A percentile compares a stretch with the other conserved stretches of the same genome.
These are phyloP conservation scores for Aspergillus mulundensis DNA, from an alignment of 495 filamentous ascomycete genomes.

Conservation along the genomic window DNA sequence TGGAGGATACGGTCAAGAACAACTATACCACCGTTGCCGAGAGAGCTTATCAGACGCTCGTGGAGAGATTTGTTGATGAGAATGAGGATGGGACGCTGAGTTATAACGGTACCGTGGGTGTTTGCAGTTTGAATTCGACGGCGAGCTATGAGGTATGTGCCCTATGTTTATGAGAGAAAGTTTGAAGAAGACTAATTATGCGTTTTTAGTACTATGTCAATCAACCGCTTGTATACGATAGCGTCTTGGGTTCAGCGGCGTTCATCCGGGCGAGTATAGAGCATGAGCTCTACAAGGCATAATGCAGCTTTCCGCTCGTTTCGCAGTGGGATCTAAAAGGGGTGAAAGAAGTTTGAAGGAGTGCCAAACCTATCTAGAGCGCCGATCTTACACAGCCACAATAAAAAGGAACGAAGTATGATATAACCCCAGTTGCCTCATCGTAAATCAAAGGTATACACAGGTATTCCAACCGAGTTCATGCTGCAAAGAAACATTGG, in stretches of 20 bases:
- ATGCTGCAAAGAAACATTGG: too few relatives aligned
- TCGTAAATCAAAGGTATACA: too few relatives aligned
- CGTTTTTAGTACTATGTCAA: slow-evolving; percentile 44
- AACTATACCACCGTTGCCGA: slow-evolving; percentile 11
- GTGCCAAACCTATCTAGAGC: too few relatives aligned
- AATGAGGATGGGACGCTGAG: slow-evolving; percentile 39
- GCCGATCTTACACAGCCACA: too few relatives aligned
- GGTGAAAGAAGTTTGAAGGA: too few relatives aligned
- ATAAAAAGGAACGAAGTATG: too few relatives aligned
- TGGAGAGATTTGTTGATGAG: slow-evolving; percentile 36
- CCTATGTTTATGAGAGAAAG: too few relatives aligned
- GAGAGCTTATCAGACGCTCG: slow-evolving; percentile 39
- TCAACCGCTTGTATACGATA: slow-evolving; percentile 40
- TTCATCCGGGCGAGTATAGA: slow-evolving; percentile 48
- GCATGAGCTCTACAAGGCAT: slow-evolving; percentile 34
- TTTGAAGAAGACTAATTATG: slow-evolving; percentile 2
- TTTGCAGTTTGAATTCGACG: slow-evolving; percentile 48
- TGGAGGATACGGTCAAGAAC: slow-evolving; percentile 7
- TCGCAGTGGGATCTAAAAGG: too few relatives aligned
- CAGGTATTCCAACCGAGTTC: too few relatives aligned
- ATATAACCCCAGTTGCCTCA: too few relatives aligned
- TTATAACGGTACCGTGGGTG: slow-evolving; percentile 52
- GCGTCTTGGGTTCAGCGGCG: slow-evolving; percentile 43
- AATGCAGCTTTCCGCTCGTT: too few relatives aligned
- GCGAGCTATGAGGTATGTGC: slow-evolving; percentile 45